Base-by-base conservation (phyloP, 106 monocot species). In the Dioscorea dumetorum region DNA sequence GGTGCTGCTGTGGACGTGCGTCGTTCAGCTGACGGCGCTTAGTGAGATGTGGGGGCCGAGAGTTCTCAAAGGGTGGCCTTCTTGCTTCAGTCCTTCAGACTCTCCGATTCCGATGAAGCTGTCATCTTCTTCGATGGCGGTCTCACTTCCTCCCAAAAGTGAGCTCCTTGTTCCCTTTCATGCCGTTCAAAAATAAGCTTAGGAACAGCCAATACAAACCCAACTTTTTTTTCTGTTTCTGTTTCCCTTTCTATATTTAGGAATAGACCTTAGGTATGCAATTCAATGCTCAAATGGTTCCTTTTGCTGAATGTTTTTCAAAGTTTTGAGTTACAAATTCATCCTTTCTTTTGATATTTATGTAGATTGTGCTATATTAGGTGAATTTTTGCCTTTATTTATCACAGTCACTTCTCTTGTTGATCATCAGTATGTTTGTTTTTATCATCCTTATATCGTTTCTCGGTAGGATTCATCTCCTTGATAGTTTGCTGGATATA, bases 1-100 rank as follows among this genome's bases (percentile, higher is more conserved):
- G 5, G 80, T 90, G 51, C 67, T 92, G 35, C 73, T 97, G 58
- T 97, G 97, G 92, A 89, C 89, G 3, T 92, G 88, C 59, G 72
- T 87, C 24, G 79, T 97, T 12, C 97, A 97, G 86, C 78, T 97
- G 28, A 81, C 83, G 18, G 80, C 92, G 16, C 49, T 97, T 54
- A 78, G 91, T 54, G 92, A 90, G 73, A 67, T 85, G 52, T 92
- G 80, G 84, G 84, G 89, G 31, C 87, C 91, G 7, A 66, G 82
- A 12, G 76, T 97, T 34, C 72, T 89, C 62, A 89, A 81, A 64
- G 89, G 89, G 11, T 89, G 86, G 88, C 88, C 92, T 4, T 81
- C 97, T 24, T 97, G 97, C 77, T 72, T 85, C 51, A 77, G 48
- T 21, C 56, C 73, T 3, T 71, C 69, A 50, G 49, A 57, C 28